Evolutionary conservation across 768 basidiomycete genomes (phyloP).

Genomic region (Rhodotorula diobovata): DNA sequence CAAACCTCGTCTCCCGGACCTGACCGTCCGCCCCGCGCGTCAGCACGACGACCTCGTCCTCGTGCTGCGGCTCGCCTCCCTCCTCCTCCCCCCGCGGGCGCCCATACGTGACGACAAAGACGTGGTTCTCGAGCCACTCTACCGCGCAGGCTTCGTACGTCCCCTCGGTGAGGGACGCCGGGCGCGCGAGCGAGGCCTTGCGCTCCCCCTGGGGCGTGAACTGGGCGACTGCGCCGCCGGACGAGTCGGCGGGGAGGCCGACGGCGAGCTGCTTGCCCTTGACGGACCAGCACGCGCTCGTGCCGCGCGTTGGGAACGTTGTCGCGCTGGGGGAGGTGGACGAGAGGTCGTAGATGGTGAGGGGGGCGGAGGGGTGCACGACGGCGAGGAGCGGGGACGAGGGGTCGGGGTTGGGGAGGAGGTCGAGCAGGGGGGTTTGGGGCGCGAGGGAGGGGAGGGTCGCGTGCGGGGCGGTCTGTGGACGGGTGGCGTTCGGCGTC

Average conservation of each 20-base stretch:
- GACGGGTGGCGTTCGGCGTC: background rate
- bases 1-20: conserved; percentile 17
- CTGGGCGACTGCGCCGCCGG: conserved; percentile 45
- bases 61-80: conserved; percentile 43
- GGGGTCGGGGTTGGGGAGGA: conserved; percentile 32
- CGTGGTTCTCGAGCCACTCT: conserved; percentile 51
- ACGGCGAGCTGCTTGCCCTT: conserved; percentile 51
- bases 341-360: conserved; percentile 21
- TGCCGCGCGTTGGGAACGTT: background rate
- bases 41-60: conserved; percentile 47
- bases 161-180: conserved; percentile 21
- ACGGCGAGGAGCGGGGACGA: conserved; percentile 36
- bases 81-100: background rate
- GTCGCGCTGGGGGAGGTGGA: conserved; percentile 10
- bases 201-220: conserved; percentile 48
- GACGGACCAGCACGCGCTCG: conserved; percentile 49
- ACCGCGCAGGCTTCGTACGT: conserved; percentile 34
- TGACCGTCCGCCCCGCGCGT: background rate
- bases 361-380: conserved; percentile 15
- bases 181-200: conserved; percentile 46
- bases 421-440: conserved; percentile 31
- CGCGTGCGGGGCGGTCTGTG: conserved; percentile 29
- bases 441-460: conserved; percentile 16
- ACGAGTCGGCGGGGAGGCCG: conserved; percentile 26
- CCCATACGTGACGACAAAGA: conserved; percentile 49